phyloP scores from a whole-genome alignment of 1,139 yeast species.

The Hanseniaspora uvarum region DNA sequence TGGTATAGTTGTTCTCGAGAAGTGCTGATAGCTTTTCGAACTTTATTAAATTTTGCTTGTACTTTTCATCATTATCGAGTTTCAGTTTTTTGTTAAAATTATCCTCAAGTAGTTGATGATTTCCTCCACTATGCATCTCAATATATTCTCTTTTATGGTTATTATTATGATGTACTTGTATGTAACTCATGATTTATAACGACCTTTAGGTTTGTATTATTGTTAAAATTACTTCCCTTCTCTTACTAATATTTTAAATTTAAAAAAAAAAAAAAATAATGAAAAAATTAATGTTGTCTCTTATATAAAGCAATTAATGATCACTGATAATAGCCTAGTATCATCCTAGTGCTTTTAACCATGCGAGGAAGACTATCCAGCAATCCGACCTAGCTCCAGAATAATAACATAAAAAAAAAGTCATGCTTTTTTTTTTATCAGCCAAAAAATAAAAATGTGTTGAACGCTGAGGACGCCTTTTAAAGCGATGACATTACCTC shows the following conservation, averaged over 20 bases:
- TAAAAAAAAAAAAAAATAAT: too few relatives aligned
- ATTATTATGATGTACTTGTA: background rate
- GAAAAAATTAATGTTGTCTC: too few relatives aligned
- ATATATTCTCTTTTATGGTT: conserved; percentile 1
- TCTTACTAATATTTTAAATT: too few relatives aligned
- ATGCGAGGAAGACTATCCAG: background rate
- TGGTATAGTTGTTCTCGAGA: conserved; percentile 7
- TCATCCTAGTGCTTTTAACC: background rate
- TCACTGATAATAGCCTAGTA: too few relatives aligned
- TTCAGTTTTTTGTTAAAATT: conserved; percentile 13
- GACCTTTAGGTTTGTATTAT: background rate
- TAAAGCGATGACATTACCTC: too few relatives aligned
- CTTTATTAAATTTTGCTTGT: background rate
- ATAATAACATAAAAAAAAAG: background rate
- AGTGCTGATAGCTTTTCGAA: background rate
- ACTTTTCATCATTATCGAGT: background rate
- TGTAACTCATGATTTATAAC: background rate
- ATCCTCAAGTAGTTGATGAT: background rate
- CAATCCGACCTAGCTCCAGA: too few relatives aligned
- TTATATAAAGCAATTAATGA: background rate
- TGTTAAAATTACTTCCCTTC: background rate
- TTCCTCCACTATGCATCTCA: background rate
- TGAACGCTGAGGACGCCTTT: background rate
- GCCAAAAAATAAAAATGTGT: background rate
- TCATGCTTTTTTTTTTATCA: background rate